These are phyloP conservation scores for Veloporphyrellus conicus DNA, from an alignment of 1,284 basidiomycete genomes.

Conservation along the genomic window DNA sequence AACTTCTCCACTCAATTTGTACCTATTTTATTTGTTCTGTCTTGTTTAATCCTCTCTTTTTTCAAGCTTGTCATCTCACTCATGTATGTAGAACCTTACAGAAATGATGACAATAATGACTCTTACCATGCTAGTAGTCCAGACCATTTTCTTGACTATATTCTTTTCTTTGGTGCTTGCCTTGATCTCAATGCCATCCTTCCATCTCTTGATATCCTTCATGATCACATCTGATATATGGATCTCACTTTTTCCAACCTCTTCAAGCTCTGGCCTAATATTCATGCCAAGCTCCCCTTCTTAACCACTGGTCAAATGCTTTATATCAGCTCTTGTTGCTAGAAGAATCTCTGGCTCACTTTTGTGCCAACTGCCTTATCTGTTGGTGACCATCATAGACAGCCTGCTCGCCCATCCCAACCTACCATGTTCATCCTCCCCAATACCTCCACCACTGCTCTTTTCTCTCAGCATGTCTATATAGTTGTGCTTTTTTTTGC, in stretches of 20 bases:
- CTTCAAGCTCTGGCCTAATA: not conserved
- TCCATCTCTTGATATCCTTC: not conserved
- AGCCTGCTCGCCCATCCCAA: not conserved
- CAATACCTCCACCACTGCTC: not conserved
- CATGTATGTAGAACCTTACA: no score
- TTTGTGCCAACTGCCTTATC: conserved; percentile 2
- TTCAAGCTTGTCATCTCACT: no score
- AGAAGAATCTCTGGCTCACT: conserved; percentile 11
- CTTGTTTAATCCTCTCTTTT: no score
- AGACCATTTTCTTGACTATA: no score
- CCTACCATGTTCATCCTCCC: not conserved
- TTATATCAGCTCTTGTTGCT: not conserved
- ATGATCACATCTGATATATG: not conserved
- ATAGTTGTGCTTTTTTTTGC: conserved; percentile 10
- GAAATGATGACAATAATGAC: no score
- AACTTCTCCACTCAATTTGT: no score
- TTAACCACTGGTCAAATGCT: conserved; percentile 3
- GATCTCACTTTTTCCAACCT: not conserved
- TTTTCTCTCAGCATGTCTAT: not conserved
- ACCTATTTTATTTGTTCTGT: no score
- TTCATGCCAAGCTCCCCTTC: not conserved
- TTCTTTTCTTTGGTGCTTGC: not conserved
- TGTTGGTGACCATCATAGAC: no score
- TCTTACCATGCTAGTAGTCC: no score
- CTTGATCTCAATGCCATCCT: not conserved